phyloP scores from a whole-genome alignment of 805 yeast species.

The Wickerhamomyces hampshirensis region DNA sequence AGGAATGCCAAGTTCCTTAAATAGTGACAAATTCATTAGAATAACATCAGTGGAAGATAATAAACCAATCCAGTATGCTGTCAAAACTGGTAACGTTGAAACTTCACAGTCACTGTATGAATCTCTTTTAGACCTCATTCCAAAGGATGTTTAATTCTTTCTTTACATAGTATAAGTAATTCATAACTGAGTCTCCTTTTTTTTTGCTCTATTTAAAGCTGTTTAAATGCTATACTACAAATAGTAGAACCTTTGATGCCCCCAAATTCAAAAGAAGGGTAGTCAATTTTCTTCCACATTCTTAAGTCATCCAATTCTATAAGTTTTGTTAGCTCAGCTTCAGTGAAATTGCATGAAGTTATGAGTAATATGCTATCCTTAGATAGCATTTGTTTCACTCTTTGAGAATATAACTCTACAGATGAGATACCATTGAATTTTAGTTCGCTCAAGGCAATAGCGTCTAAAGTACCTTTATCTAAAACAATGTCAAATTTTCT shows the following conservation, averaged over 20 bases:
- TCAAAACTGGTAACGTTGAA: conserved; percentile 62
- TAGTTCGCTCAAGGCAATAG: conserved; percentile 79
- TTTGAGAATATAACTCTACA: conserved; percentile 56
- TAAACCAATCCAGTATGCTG: conserved; percentile 76
- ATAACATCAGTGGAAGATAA: conserved; percentile 60
- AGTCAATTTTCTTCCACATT: conserved; percentile 63
- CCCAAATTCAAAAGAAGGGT: conserved; percentile 85
- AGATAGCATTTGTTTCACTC: conserved; percentile 53
- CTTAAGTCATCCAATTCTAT: conserved; percentile 41
- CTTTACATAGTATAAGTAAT: too few relatives aligned
- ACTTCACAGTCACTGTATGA: conserved; percentile 56
- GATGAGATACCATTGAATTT: conserved; percentile 43
- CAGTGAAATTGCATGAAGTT: conserved; percentile 93
- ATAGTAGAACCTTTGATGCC: conserved; percentile 87
- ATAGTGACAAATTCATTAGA: conserved; percentile 80
- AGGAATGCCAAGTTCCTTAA: conserved; percentile 84
- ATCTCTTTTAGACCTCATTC: conserved; percentile 32
- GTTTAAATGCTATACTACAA: conserved; percentile 77
- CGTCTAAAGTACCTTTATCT: conserved; percentile 96
- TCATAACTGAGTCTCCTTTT: too few relatives aligned
- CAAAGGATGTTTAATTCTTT: conserved; percentile 13
- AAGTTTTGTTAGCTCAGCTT: conserved; percentile 59
- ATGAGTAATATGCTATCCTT: conserved; percentile 59
- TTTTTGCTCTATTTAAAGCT: too few relatives aligned
- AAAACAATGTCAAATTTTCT: conserved; percentile 64